phyloP scores from a whole-genome alignment of 2,329 filamentous ascomycete genomes.

The Fusarium udum region DNA sequence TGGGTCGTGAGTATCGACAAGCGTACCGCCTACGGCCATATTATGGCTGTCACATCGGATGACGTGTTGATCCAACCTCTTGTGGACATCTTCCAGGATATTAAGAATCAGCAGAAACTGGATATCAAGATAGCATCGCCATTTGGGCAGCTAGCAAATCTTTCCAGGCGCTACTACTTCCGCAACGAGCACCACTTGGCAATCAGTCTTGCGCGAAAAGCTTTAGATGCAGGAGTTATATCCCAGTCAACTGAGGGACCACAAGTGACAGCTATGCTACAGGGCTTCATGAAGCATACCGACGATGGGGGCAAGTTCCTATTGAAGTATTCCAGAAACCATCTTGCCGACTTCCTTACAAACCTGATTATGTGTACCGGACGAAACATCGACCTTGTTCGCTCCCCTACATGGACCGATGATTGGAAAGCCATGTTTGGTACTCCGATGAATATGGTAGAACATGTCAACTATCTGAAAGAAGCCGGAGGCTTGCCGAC shows the following conservation, averaged over 20 bases:
- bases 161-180: not conserved
- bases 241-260: not conserved
- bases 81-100: not conserved
- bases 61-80: not conserved
- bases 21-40: not conserved
- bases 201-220: not conserved
- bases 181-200: not conserved
- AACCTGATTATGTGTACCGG: not conserved
- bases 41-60: not conserved
- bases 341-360: not conserved
- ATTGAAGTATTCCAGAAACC: not conserved
- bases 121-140: not conserved
- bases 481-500: not conserved
- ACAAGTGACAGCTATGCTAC: not conserved
- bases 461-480: not conserved
- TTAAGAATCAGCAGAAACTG: not conserved
- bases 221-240: not conserved
- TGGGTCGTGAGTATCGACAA: not conserved
- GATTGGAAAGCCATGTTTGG: not conserved
- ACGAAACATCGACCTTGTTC: not conserved
- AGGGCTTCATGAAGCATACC: not conserved
- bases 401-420: not conserved
- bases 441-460: not conserved
- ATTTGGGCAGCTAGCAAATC: not conserved
- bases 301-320: not conserved